Evolutionary conservation across 495 filamentous ascomycete species (phyloP), one percentile per base, ranked within the genome.

Genomic region (Trichocladium uniseriatum): DNA sequence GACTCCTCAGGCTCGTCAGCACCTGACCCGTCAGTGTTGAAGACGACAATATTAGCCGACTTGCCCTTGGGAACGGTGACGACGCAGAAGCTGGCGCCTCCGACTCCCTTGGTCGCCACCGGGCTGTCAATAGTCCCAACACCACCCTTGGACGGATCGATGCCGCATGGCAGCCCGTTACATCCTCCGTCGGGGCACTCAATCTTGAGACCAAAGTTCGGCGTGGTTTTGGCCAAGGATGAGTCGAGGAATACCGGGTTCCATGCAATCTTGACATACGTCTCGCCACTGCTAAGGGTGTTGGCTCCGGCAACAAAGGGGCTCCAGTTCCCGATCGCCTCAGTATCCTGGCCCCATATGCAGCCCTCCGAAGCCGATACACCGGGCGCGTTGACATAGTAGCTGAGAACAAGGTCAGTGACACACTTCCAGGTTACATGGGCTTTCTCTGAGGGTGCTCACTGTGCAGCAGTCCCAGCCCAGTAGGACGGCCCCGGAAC

Each of bases 221-320:
- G 84, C 49, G 73, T 71, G 10, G 68, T 73, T 50, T 76, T 66
- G 36, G 70, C 68, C 61, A 87, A 80, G 0, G 72, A 55, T 13
- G 71, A 68, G 56, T 75, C 74, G 43, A 82, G 73, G 56, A 79
- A 90, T 50, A 87, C 83, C 31, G 86, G 86, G 69, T 90, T 90
- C 78, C 83, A 87, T 40, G 79, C 85, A 45, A 92, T 74, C 71
- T 86, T 89, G 43, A 85, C 70, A 54, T 78, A 90, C 3, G 86
- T 88, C 44, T 76, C 68, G 43, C 85, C 86, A 45, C 63, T 67
- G 24, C 58, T 56, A 49, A 79, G 76, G 31, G 82, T 81, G 67
- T 91, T 89, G 29, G 83, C 84, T 43, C 87, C 87, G 27, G 81
- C 80, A 50, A 88, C 86, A 56, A 82, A 92, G 1, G 86, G 83